Evolutionary conservation across 306 rosid species (phyloP).

Genomic region (Prunus salicina): DNA sequence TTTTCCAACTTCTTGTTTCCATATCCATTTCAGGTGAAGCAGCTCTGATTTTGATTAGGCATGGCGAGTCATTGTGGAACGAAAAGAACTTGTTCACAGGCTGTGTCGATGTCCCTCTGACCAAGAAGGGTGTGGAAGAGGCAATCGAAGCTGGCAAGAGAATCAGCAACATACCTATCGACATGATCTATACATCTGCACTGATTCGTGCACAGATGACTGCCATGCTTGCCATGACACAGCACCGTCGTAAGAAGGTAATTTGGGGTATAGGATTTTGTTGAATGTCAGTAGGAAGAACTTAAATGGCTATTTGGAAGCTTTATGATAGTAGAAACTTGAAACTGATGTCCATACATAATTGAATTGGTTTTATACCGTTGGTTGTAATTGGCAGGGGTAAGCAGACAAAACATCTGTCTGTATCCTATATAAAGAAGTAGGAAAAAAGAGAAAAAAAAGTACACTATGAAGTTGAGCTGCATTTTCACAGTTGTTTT

Average conservation of each 20-base stretch:
- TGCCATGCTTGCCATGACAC: conserved; percentile 99
- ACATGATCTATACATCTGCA: conserved; percentile 88
- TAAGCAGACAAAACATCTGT: background rate
- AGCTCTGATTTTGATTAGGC: conserved; percentile 87
- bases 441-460: background rate
- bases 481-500: background rate
- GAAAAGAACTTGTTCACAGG: conserved; percentile 98
- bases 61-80: conserved; percentile 95
- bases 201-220: conserved; percentile 99
- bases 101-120: conserved; percentile 96
- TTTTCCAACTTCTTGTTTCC: conserved; percentile 14
- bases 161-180: conserved; percentile 92
- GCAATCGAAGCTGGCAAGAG: conserved; percentile 99
- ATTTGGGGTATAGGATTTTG: background rate
- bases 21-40: conserved; percentile 68
- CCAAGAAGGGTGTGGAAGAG: conserved; percentile 92
- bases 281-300: background rate
- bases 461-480: background rate
- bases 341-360: background rate
- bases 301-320: background rate
- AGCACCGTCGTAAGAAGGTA: conserved; percentile 94
- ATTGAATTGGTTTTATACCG: background rate
- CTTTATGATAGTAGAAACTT: background rate
- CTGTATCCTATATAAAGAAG: background rate
- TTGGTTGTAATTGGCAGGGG: background rate